Evolutionary conservation across 345 rosid genomes (phyloP).

Genomic region (Pugionium dolabratum): DNA sequence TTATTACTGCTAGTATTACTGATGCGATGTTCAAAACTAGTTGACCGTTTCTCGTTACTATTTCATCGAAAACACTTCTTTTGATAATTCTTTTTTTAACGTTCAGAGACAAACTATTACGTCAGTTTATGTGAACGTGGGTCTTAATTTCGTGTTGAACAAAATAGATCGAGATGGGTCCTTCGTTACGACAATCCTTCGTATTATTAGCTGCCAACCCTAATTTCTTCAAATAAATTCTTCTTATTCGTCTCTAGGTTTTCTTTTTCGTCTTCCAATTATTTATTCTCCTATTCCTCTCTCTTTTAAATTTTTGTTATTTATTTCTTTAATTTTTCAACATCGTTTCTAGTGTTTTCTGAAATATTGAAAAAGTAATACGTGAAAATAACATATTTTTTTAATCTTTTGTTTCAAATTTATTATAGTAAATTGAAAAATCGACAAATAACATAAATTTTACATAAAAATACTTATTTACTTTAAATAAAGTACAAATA

Average conservation of each 20-base stretch:
- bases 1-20: constrained; percentile 3
- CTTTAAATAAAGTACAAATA: too few relatives aligned
- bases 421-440: too few relatives aligned
- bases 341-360: not conserved
- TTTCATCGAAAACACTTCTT: not conserved
- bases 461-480: too few relatives aligned
- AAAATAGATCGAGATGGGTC: not conserved
- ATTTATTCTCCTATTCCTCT: constrained; percentile 5
- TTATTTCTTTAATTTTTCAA: not conserved
- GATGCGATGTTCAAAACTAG: constrained; percentile 17
- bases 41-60: constrained; percentile 13
- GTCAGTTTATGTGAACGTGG: constrained; percentile 19
- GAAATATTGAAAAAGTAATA: too few relatives aligned
- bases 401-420: too few relatives aligned
- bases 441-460: too few relatives aligned
- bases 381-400: too few relatives aligned
- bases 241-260: not conserved
- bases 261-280: constrained; percentile 9
- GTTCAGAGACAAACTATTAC: not conserved
- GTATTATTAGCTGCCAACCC: constrained; percentile 18
- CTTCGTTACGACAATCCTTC: constrained; percentile 21
- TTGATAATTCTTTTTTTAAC: not conserved
- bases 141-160: not conserved
- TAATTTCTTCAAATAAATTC: constrained; percentile 12
- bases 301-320: constrained; percentile 1